Conservation (phyloP, 805 yeast species). For the Candida alai region DNA sequence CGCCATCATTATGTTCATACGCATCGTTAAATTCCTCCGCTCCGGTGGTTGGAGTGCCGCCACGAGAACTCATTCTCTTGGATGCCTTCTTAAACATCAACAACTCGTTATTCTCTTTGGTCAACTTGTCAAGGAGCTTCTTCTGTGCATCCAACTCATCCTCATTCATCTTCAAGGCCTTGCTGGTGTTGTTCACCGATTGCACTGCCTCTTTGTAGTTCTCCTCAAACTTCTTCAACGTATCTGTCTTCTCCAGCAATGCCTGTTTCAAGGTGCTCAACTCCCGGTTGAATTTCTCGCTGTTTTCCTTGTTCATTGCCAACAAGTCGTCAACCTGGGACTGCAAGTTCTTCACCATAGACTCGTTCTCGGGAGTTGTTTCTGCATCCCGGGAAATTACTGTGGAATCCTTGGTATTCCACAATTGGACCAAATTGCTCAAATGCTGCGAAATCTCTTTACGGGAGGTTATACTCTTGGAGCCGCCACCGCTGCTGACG, state of each 20-base stretch:
- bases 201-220: slow-evolving; percentile 70
- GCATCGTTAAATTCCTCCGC: slow-evolving; percentile 22
- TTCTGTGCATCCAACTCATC: slow-evolving; percentile 63
- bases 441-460: slow-evolving; percentile 32
- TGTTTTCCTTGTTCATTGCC: slow-evolving; percentile 42
- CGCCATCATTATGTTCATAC: slow-evolving; percentile 12
- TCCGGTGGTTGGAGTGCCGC: slow-evolving; percentile 17
- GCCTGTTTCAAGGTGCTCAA: slow-evolving; percentile 27
- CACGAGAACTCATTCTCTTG: slow-evolving; percentile 29
- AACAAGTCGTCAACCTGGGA: slow-evolving; percentile 55
- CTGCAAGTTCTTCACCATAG: slow-evolving; percentile 43
- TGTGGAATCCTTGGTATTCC: slow-evolving; percentile 21
- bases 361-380: slow-evolving; percentile 14
- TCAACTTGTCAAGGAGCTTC: slow-evolving; percentile 50
- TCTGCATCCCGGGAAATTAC: slow-evolving; percentile 8
- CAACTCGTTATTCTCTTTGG: slow-evolving; percentile 67
- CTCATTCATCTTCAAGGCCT: slow-evolving; percentile 71
- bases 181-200: slow-evolving; percentile 69
- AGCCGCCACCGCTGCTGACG: slow-evolving; percentile 14
- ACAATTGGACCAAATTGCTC: slow-evolving; percentile 30
- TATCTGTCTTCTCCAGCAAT: slow-evolving; percentile 23
- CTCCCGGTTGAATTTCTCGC: slow-evolving; percentile 33
- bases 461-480: slow-evolving; percentile 21
- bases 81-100: slow-evolving; percentile 47
- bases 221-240: slow-evolving; percentile 46